Evolutionary conservation across 2,329 filamentous ascomycete species (phyloP), one percentile per base, ranked within the genome.

Genomic region (Nothophoma quercina): DNA sequence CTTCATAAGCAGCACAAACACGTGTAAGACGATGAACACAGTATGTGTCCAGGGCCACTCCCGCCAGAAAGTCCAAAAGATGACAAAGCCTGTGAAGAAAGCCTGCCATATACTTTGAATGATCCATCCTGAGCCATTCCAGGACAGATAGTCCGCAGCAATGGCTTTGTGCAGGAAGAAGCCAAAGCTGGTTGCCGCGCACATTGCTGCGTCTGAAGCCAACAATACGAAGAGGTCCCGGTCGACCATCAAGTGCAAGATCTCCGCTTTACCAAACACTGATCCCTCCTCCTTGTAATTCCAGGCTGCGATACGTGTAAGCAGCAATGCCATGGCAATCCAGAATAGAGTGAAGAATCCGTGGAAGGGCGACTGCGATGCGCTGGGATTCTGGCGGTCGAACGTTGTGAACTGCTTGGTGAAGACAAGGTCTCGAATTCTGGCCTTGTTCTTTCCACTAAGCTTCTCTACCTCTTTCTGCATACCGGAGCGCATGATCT

Each of bases 1-100:
- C 77, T 93, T 93, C 90, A 93, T 93, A 19, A 93, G 70, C 81
- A 92, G 88, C 5, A 89, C 84, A 48, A 93, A 76, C 12, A 85
- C 85, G 67, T 93, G 89, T 15, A 93, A 77, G 8, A 90, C 85
- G 42, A 90, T 89, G 70, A 89, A 91, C 15, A 91, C 87, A 1
- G 88, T 90, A 65, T 91, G 89, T 12, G 89, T 90, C 90, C 90
- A 93, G 1, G 89, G 88, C 90, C 89, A 93, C 42, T 91, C 84
- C 4, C 89, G 82, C 65, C 86, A 81, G 41, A 88, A 81, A 0
- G 88, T 88, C 77, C 88, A 84, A 43, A 81, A 83, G 5, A 92
- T 77, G 3, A 88, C 82, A 7, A 78, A 78, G 4, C 77, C 80
- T 9, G 91, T 81, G 62, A 88, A 92, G 12, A 79, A 56, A 0